These are phyloP conservation scores for Thalassiosira allenii DNA, from an alignment of 352 stramenopile species.

Conservation along the genomic window DNA sequence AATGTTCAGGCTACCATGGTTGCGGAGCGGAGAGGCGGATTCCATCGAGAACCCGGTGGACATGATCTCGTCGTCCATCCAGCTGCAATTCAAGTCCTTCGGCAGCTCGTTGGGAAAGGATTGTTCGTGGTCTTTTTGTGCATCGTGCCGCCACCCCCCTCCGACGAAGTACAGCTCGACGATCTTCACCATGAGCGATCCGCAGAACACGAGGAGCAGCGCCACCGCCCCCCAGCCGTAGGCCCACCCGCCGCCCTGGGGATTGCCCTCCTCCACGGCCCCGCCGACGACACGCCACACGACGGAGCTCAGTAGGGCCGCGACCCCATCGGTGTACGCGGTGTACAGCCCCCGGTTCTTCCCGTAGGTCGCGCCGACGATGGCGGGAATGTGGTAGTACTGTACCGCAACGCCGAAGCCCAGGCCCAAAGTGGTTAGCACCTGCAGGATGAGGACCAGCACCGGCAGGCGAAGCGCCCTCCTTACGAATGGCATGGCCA, in stretches of 20 bases:
- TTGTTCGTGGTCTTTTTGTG: too few relatives aligned
- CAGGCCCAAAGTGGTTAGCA: constrained; percentile 64
- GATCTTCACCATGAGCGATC: constrained; percentile 82
- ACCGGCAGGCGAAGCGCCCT: constrained; percentile 59
- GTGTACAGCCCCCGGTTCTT: constrained; percentile 78
- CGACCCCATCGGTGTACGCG: constrained; percentile 80
- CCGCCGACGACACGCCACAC: constrained; percentile 77
- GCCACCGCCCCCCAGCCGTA: constrained; percentile 85
- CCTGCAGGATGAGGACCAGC: constrained; percentile 77
- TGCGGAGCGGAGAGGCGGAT: constrained; percentile 23
- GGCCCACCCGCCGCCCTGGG: constrained; percentile 73
- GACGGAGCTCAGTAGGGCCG: constrained; percentile 67
- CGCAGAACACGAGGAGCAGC: constrained; percentile 78
- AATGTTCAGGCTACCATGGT: constrained; percentile 30
- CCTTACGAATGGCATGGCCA: constrained; percentile 72
- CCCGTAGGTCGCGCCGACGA: constrained; percentile 79
- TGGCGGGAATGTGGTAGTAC: constrained; percentile 81
- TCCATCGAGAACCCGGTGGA: constrained; percentile 31
- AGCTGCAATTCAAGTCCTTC: constrained; percentile 46
- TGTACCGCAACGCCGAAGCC: constrained; percentile 78
- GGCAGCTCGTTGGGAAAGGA: too few relatives aligned
- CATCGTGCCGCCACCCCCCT: constrained; percentile 43
- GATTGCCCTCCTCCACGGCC: constrained; percentile 72
- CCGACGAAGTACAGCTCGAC: constrained; percentile 82
- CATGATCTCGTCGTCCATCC: constrained; percentile 60